Evolutionary conservation across 352 stramenopile species (phyloP), one percentile per base, ranked within the genome.

Genomic region (Hyaloperonospora brassicae): DNA sequence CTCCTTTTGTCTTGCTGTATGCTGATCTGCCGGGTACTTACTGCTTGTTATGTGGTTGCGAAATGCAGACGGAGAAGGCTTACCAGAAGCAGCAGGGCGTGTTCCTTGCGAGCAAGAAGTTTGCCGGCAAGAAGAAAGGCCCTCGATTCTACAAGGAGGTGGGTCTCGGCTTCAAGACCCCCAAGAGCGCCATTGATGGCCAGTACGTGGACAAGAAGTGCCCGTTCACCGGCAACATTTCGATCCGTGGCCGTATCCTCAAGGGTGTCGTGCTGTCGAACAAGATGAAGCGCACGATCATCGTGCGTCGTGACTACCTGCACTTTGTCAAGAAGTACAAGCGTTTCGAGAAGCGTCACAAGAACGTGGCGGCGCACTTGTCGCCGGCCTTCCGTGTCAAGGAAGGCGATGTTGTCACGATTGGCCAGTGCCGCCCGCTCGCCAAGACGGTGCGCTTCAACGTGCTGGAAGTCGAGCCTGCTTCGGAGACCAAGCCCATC

Each of bases 171-270:
- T 98, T 99, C 87, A 99, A 99, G 89, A 99, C 97, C 50, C 97
- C 97, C 48, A 97, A 97, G 77, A 68, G 78, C 39, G 96, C 95
- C 61, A 97, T 89, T 47, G 73, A 87, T 59, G 95, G 94, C 66
- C 97, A 84, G 68, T 99, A 98, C 78, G 89, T 99, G 40, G 96
- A 99, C 91, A 99, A 99, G 87, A 99, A 99, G 89, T 99, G 96
- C 84, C 97, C 97, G 55, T 99, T 99, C 88, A 99, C 96, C 38
- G 95, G 95, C 73, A 96, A 99, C 79, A 96, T 99, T 49, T 98
- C 95, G 70, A 99, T 99, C 79, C 95, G 95, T 79, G 96, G 96
- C 75, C 90, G 95, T 83, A 98, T 95, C 64, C 80, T 98, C 49
- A 98, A 98, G 87, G 97, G 96, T 61, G 85, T 98, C 50, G 95